Base-by-base conservation (phyloP, 192 early-diverging fungal species). In the Spinellus fusiger region DNA sequence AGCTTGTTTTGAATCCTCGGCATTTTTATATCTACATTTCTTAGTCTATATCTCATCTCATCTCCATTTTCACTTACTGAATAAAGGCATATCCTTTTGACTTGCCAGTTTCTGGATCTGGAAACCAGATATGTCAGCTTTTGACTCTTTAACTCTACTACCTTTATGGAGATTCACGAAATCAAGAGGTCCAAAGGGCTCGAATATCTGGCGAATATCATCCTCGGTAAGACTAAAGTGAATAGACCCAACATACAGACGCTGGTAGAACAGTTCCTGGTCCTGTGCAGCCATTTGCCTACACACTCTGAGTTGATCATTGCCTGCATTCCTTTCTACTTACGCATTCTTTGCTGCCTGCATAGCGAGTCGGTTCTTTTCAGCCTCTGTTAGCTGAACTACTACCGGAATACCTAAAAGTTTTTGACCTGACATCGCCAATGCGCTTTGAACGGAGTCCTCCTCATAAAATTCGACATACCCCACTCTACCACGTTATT, bases 401-500 rank as follows among this genome's bases (percentile, higher is more conserved):
- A 95, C 86, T 50, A 98, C 93, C 5, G 96, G 96, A 56, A 96
- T 89, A 27, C 90, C 93, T 69, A 96, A 79, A 62, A 98, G 85
- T 76, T 85, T 87, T 72, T 89, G 73, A 18, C 91, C 93, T 33
- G 88, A 82, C 80, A 96, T 82, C 29, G 70, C 75, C n/a, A 96
- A 78, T 4, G 96, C 96, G 62, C 84, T 86, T 40, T 72, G 68
- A n/a, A 94, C 93, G 29, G 93, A 84, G 6, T 79, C 82, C 59
- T 86, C 83, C 5, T 91, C 87, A 72, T 94, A 91, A 78, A 96
- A 98, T 73, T 98, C 96, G 4, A 98, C 90, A 67, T 96, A 98
- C 18, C 92, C 96, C 33, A 96, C 90, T 28, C 95, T 92, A 73
- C n/a, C 29, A 47, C 27, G 48, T 28, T 56, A n/a, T 60, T 22